Conservation (phyloP, 2,329 filamentous ascomycete genomes). For the Alternaria gaisen region DNA sequence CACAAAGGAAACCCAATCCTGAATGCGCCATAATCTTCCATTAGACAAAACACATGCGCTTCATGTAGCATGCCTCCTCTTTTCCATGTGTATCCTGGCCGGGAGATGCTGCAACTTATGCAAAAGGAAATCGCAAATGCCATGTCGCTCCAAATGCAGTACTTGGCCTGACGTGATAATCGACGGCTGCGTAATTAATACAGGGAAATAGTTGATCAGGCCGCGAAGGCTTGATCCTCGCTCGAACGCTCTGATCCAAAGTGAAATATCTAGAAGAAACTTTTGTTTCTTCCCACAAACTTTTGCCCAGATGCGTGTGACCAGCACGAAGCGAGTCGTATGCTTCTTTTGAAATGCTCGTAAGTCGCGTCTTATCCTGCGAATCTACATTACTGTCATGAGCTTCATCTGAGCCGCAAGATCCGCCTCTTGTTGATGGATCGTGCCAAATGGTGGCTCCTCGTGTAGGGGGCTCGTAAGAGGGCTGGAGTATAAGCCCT, state of each 20-base stretch:
- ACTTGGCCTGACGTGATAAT: constrained; percentile 29
- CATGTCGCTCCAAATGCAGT: constrained; percentile 48
- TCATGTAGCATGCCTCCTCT: constrained; percentile 22
- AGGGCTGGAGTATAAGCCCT: constrained; percentile 58
- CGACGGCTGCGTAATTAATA: constrained; percentile 45
- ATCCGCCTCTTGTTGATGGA: constrained; percentile 46
- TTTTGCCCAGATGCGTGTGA: constrained; percentile 31
- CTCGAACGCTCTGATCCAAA: constrained; percentile 47
- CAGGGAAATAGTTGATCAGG: constrained; percentile 34
- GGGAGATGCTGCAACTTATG: constrained; percentile 33
- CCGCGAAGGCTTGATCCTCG: constrained; percentile 25
- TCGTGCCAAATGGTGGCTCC: constrained; percentile 49
- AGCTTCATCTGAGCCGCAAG: constrained; percentile 50
- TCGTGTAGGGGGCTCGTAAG: constrained; percentile 46
- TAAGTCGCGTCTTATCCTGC: constrained; percentile 29
- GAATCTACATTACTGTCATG: constrained; percentile 53
- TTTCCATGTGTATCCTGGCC: constrained; percentile 28
- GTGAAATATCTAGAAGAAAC: constrained; percentile 41
- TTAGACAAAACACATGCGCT: constrained; percentile 25
- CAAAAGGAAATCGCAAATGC: constrained; percentile 40
- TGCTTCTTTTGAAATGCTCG: constrained; percentile 11
- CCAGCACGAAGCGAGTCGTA: constrained; percentile 17
- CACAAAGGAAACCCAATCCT: constrained; percentile 17
- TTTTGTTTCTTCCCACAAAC: constrained; percentile 31
- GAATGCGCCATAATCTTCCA: constrained; percentile 24